These are phyloP conservation scores for Chlamydomonas eustigma DNA, from an alignment of 139 green algal genomes.

Conservation along the genomic window DNA sequence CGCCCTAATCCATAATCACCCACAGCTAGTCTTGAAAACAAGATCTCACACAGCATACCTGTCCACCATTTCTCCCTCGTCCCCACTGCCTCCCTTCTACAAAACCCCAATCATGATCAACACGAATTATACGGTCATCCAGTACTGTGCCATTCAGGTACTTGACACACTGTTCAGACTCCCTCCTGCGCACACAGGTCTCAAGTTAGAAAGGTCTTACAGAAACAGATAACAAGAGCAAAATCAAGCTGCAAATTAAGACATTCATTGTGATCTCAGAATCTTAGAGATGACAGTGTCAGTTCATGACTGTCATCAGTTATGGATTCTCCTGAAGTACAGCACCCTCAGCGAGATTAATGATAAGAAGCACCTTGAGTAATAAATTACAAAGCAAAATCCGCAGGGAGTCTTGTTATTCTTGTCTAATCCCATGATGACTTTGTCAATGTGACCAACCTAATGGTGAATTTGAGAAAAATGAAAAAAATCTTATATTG, in stretches of 20 bases:
- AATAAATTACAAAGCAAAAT: conserved; percentile 95
- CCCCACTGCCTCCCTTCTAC: conserved; percentile 95
- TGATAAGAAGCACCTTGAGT: conserved; percentile 50
- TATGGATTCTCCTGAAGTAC: too few species aligned
- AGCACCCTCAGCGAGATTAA: too few species aligned
- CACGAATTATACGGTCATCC: conserved; percentile 88
- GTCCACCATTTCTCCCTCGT: conserved; percentile 80
- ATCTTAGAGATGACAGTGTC: too few species aligned
- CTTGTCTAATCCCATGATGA: conserved; percentile 97
- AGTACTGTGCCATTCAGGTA: conserved; percentile 88
- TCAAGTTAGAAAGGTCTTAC: too few species aligned
- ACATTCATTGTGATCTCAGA: too few species aligned
- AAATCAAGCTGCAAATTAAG: background rate
- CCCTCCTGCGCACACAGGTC: background rate
- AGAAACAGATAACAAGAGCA: background rate
- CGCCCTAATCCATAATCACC: too few species aligned
- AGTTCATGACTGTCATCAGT: too few species aligned
- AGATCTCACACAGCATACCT: too few species aligned
- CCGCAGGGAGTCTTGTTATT: conserved; percentile 89
- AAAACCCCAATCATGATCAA: conserved; percentile 98
- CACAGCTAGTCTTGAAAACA: too few species aligned
- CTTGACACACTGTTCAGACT: conserved; percentile 3
- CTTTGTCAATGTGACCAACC: conserved; percentile 76
- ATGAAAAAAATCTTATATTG: too few species aligned
- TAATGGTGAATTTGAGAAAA: too few species aligned